Percentiles rank a stretch among this genome's conserved stretches.
Evolutionary conservation across 1,284 basidiomycete species (phyloP).

Genomic region (Microstroma glucosiphilum): DNA sequence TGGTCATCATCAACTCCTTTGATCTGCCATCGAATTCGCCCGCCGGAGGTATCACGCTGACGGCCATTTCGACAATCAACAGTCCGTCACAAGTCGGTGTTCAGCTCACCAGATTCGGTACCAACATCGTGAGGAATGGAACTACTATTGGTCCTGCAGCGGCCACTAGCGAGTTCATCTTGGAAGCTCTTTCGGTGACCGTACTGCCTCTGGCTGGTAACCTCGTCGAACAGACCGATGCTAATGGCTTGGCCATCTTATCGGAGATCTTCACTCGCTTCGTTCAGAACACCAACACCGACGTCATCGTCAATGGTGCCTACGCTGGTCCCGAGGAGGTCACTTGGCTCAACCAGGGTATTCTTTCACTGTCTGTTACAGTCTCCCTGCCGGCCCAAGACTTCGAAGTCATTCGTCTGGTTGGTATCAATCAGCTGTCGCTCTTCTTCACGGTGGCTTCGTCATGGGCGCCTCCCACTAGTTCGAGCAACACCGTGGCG

Average conservation of each 20-base stretch:
- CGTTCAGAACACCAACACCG: slow-evolving; percentile 63
- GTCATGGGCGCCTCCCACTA: slow-evolving; percentile 58
- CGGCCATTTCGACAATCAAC: slow-evolving; percentile 60
- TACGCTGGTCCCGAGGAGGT: slow-evolving; percentile 62
- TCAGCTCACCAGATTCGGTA: slow-evolving; percentile 61
- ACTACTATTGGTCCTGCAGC: slow-evolving; percentile 62
- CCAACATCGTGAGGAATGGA: slow-evolving; percentile 59
- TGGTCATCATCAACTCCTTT: slow-evolving; percentile 64
- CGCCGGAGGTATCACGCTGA: slow-evolving; percentile 67
- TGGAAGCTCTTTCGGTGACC: slow-evolving; percentile 60
- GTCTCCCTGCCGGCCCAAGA: slow-evolving; percentile 65
- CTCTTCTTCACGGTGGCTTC: slow-evolving; percentile 61
- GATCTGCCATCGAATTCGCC: slow-evolving; percentile 69
- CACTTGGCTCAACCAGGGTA: slow-evolving; percentile 69
- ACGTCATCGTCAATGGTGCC: slow-evolving; percentile 62
- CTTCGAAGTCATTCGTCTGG: slow-evolving; percentile 64
- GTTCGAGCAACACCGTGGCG: slow-evolving; percentile 61
- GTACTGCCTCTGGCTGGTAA: slow-evolving; percentile 61
- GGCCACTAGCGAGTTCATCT: slow-evolving; percentile 56
- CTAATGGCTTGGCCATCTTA: slow-evolving; percentile 58
- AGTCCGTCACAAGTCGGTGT: slow-evolving; percentile 76
- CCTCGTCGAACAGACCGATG: slow-evolving; percentile 61
- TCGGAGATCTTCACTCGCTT: slow-evolving; percentile 69
- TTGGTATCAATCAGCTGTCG: slow-evolving; percentile 62
- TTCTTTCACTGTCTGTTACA: slow-evolving; percentile 62